Conservation (phyloP, 208 protist species). For the Acanthamoeba royreba region DNA sequence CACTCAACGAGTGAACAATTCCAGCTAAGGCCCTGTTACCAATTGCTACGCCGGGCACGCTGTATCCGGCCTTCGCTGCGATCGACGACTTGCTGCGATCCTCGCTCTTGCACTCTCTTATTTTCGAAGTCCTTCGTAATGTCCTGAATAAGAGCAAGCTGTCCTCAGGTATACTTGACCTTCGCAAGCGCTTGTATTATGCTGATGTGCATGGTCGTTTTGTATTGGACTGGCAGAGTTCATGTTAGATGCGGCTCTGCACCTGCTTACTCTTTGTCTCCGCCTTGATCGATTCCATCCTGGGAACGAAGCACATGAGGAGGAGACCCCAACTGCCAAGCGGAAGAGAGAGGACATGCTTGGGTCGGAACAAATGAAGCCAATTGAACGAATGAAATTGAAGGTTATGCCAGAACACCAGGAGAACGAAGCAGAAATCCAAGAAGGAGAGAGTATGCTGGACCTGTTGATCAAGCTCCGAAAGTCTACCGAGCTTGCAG, state of each 20-base stretch:
- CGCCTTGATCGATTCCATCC: background rate
- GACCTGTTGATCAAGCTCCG: background rate
- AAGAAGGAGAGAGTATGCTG: background rate
- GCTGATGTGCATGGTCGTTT: no score
- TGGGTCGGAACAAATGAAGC: no score
- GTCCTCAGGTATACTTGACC: background rate
- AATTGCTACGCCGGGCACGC: background rate
- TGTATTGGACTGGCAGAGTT: background rate
- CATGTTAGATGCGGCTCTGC: background rate
- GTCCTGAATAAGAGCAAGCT: background rate
- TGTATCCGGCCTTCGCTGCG: background rate
- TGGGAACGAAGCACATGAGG: background rate
- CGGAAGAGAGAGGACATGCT: no score
- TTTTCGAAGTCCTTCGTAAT: background rate
- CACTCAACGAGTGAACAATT: no score
- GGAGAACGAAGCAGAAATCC: background rate
- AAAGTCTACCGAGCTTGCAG: background rate
- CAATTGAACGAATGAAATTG: background rate
- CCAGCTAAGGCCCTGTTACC: background rate
- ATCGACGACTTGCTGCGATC: conserved; percentile 1
- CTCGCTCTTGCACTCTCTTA: background rate
- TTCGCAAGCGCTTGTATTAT: background rate
- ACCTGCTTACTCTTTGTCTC: background rate
- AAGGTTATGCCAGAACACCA: no score
- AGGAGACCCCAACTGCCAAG: no score